phyloP scores from a whole-genome alignment of 2,329 filamentous ascomycete species.

The Trichophyton equinum region DNA sequence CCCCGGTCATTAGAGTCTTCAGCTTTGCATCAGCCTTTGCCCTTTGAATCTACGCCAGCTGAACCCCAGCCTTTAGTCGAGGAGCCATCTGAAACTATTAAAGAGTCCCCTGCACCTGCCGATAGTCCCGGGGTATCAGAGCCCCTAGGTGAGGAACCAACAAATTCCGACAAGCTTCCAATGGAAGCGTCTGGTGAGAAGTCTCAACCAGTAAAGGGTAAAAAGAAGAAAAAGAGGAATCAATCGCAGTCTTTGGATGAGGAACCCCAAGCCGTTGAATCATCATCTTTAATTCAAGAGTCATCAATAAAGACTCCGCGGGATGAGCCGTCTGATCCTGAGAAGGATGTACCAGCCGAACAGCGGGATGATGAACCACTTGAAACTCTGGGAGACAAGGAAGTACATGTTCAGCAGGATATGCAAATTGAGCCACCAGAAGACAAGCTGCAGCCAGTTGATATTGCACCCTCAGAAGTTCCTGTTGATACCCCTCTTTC shows the following conservation, averaged over 20 bases:
- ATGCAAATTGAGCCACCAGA: not conserved
- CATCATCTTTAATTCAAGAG: not conserved
- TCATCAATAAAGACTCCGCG: not conserved
- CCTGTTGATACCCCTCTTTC: not conserved
- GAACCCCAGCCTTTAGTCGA: not conserved
- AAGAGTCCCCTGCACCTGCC: not conserved
- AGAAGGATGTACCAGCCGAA: not conserved
- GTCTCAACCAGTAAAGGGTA: not conserved
- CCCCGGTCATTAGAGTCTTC: not conserved
- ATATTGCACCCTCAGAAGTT: not conserved
- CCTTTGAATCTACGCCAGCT: not conserved
- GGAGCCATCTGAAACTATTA: not conserved
- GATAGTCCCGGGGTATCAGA: not conserved
- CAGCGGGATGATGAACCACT: not conserved
- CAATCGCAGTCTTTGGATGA: not conserved
- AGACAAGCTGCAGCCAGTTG: not conserved
- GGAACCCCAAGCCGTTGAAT: not conserved
- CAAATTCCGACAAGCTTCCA: not conserved
- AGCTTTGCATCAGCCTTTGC: not conserved
- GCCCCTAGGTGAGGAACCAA: not conserved
- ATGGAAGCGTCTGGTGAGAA: not conserved
- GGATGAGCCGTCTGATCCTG: not conserved
- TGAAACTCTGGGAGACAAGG: not conserved
- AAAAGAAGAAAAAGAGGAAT: conserved; percentile 7
- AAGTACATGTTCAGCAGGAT: not conserved